A percentile compares a stretch with the other conserved stretches of the same genome.
phyloP scores from a whole-genome alignment of 108 stramenopile species.

The Pseudonitzschia multistriata region DNA sequence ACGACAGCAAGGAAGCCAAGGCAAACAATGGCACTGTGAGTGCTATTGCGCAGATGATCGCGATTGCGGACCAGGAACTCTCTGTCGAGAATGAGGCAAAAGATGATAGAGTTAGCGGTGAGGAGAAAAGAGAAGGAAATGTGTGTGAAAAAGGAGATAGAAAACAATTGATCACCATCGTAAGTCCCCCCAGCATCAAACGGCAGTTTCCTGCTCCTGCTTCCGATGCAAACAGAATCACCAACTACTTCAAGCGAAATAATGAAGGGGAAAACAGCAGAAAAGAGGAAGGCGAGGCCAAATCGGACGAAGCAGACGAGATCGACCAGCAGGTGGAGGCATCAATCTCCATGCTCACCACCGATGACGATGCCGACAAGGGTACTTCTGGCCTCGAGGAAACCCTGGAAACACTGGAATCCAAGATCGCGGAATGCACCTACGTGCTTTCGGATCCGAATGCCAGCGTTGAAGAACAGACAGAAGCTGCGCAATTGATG shows the following conservation, averaged over 20 bases:
- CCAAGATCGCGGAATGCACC: slow-evolving; percentile 4
- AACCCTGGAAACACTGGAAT: background rate
- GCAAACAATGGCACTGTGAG: background rate
- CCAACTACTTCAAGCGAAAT: no score
- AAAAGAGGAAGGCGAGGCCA: no score
- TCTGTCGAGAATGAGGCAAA: background rate
- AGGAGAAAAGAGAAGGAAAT: background rate
- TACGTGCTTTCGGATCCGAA: background rate
- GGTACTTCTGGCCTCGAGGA: background rate
- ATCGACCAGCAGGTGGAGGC: background rate
- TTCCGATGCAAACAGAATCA: background rate
- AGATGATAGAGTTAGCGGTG: no score
- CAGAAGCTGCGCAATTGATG: background rate
- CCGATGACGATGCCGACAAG: background rate
- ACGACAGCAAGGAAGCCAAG: background rate
- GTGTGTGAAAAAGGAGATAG: background rate
- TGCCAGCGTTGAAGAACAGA: background rate
- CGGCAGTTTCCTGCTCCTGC: background rate
- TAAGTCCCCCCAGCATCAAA: background rate
- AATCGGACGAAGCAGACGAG: no score
- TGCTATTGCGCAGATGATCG: background rate
- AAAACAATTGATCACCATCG: background rate
- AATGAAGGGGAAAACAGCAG: no score
- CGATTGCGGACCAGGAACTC: background rate
- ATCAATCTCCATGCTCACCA: background rate